Evolutionary conservation across 768 basidiomycete genomes (phyloP), one percentile per base, ranked within the genome.

Genomic region (Pleurotus eryngii): DNA sequence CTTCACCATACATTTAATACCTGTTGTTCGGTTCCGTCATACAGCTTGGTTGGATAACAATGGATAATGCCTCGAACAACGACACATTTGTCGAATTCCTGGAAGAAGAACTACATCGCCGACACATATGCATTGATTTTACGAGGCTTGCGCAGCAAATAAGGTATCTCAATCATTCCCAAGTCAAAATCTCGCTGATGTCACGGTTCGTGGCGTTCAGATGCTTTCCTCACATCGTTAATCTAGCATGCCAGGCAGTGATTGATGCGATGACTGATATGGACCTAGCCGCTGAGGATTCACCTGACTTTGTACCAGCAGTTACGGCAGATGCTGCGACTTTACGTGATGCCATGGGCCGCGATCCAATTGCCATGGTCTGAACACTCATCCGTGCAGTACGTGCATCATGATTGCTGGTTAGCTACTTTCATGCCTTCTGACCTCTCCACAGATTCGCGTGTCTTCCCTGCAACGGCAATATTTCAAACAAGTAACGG

Each of bases 1-100:
- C 22, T 24, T 24, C 22, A 24, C 22, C 22, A 24, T 46, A 22
- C 50, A 49, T 50, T 30, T 46, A 37, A 6, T 30, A 9, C 1
- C 9, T 30, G 27, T 30, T 30, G 6, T 30, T 9, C 9, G 6
- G 27, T 9, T 9, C 27, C 7, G 27, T 30, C 20, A 26, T 14
- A n/a, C 57, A 76, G 75, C 69, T 76, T 64, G 75, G 76, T 5
- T 73, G 70, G 69, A 51, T 75, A 14, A 73, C 72, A 0, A 24
- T 69, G 5, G 71, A 73, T 55, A 74, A 75, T 54, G 68, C 71
- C 0, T 59, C 60, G 4, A 74, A 72, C 53, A 75, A 74, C 58
- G 66, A 73, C 48, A 73, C 66, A 2, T 67, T 71, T 22, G 63
- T 71, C 61, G 15, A n/a, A 15, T 27, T 26, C 5, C 62, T 74